phyloP scores from a whole-genome alignment of 2,329 filamentous ascomycete genomes.

The Cercospora sp. region DNA sequence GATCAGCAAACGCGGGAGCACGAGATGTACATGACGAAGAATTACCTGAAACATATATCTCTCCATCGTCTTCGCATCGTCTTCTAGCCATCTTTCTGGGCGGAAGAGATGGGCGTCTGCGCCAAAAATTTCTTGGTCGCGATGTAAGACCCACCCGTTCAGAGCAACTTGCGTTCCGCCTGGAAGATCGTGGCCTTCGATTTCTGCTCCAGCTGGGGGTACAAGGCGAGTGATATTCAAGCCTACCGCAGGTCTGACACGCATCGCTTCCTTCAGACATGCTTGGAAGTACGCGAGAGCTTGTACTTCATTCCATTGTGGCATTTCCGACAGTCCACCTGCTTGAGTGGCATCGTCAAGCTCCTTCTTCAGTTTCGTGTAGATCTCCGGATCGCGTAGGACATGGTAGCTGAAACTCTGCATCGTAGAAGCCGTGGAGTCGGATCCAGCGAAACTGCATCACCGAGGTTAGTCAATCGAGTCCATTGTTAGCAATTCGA shows the following conservation, averaged over 20 bases:
- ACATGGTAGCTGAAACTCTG: constrained; percentile 58
- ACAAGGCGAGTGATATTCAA: constrained; percentile 57
- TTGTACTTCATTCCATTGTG: constrained; percentile 47
- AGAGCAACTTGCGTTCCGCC: constrained; percentile 57
- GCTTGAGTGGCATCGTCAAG: constrained; percentile 33
- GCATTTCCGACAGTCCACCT: constrained; percentile 32
- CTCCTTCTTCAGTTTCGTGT: constrained; percentile 51
- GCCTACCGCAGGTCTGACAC: constrained; percentile 57
- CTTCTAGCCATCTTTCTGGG: constrained; percentile 30
- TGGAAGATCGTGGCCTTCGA: constrained; percentile 55
- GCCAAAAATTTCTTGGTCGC: constrained; percentile 42
- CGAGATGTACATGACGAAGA: neutral
- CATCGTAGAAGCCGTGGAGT: constrained; percentile 62
- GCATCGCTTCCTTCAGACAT: constrained; percentile 59
- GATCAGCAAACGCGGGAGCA: constrained; percentile 11
- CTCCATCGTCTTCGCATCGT: constrained; percentile 52
- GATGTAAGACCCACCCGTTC: constrained; percentile 57
- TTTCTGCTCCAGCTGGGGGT: constrained; percentile 54
- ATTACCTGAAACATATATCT: constrained; percentile 58
- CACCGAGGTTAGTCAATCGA: constrained; percentile 1
- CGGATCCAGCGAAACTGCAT: constrained; percentile 55
- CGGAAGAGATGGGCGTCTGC: constrained; percentile 22
- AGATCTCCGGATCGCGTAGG: constrained; percentile 49
- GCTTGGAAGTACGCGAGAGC: constrained; percentile 58
- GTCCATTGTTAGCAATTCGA: neutral